Evolutionary conservation across 192 early-diverging fungal species (phyloP).

Genomic region (Gaertneriomyces sp.): DNA sequence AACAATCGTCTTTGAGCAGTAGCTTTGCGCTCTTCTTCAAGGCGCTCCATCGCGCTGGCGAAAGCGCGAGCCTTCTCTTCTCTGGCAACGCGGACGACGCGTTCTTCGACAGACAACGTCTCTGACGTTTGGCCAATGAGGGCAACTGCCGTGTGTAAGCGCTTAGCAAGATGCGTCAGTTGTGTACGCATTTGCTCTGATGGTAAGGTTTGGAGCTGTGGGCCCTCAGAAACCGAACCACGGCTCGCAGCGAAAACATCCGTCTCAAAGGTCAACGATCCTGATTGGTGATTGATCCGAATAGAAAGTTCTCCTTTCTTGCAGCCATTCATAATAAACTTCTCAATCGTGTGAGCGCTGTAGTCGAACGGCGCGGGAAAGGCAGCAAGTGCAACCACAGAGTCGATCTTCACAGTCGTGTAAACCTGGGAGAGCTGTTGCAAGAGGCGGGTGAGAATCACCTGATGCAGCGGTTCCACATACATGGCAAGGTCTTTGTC

Average conservation of each 20-base stretch:
- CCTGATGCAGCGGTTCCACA: conserved; percentile 89
- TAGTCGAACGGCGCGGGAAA: conserved; percentile 86
- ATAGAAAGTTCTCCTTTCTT: conserved; percentile 94
- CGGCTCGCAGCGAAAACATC: conserved; percentile 78
- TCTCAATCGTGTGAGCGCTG: conserved; percentile 85
- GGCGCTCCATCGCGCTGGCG: conserved; percentile 63
- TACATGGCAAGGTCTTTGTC: conserved; percentile 80
- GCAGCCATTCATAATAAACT: conserved; percentile 98
- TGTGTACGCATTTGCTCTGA: conserved; percentile 91
- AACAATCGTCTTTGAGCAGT: conserved; percentile 75
- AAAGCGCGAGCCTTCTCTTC: conserved; percentile 66
- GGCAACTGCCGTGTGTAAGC: conserved; percentile 78
- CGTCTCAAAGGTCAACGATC: conserved; percentile 87
- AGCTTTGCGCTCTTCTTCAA: conserved; percentile 78
- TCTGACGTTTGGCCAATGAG: conserved; percentile 53
- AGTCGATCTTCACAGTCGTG: conserved; percentile 92
- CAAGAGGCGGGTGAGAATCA: conserved; percentile 93
- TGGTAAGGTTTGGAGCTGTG: conserved; percentile 55
- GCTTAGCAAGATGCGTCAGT: conserved; percentile 78
- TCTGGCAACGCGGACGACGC: conserved; percentile 60
- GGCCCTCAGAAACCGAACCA: conserved; percentile 73
- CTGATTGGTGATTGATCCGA: conserved; percentile 88
- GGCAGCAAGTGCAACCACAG: conserved; percentile 80
- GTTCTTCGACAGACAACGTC: conserved; percentile 52
- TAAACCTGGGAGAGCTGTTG: conserved; percentile 98